These are phyloP conservation scores for Venturiaceae sp. DNA, from an alignment of 2,329 filamentous ascomycete genomes.

Conservation along the genomic window DNA sequence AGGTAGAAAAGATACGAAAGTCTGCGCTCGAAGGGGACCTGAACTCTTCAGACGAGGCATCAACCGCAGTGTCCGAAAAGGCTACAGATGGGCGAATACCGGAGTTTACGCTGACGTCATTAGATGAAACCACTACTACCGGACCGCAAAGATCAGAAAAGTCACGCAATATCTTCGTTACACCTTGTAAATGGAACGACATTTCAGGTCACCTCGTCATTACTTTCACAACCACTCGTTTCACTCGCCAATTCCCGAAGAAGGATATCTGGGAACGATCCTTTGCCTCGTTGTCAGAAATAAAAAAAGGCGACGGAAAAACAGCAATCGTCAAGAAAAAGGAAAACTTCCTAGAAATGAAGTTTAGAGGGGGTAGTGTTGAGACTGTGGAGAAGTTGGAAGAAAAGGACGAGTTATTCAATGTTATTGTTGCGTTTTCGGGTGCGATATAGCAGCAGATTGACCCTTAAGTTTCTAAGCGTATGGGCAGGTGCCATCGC, in stretches of 20 bases:
- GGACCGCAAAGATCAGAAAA: not conserved
- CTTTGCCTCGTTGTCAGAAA: not conserved
- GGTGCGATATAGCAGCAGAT: constrained; percentile 1
- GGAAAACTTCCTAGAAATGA: not conserved
- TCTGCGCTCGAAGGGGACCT: not conserved
- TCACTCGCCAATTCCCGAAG: not conserved
- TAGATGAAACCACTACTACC: not conserved
- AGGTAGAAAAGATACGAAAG: not conserved
- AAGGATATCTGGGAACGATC: not conserved
- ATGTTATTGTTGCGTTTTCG: constrained; percentile 7
- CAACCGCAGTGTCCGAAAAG: not conserved
- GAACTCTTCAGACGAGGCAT: not conserved
- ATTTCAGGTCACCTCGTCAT: not conserved
- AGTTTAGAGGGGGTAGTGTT: not conserved
- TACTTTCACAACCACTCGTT: not conserved
- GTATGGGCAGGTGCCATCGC: constrained; percentile 15
- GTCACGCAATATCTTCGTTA: not conserved
- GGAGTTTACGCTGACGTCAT: too few relatives aligned
- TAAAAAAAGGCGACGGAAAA: constrained; percentile 1
- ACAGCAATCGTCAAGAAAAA: constrained; percentile 1
- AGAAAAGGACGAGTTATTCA: constrained; percentile 7
- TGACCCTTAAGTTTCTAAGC: not conserved
- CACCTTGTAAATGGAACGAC: not conserved
- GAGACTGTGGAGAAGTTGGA: constrained; percentile 1
- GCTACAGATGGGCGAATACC: too few relatives aligned